Evolutionary conservation across 768 basidiomycete genomes (phyloP).

Genomic region (Tricholoma furcatifolium): DNA sequence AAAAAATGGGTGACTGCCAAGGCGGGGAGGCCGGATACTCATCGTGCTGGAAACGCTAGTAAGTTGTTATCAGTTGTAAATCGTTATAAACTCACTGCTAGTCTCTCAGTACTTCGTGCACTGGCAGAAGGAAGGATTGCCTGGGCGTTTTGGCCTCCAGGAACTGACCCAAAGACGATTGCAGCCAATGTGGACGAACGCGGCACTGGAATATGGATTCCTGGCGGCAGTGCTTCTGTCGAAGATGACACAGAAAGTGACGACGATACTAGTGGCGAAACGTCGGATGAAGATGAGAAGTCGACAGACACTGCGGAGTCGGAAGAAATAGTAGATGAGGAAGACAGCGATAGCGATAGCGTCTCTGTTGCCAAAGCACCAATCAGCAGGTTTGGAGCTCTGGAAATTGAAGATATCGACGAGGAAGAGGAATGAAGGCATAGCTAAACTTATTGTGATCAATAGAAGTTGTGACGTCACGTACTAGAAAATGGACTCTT

Average conservation of each 20-base stretch:
- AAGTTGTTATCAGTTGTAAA: constrained; percentile 30
- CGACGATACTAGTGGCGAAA: constrained; percentile 30
- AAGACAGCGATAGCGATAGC: constrained; percentile 17
- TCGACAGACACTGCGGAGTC: constrained; percentile 18
- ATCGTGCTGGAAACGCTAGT: constrained; percentile 90
- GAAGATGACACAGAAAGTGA: constrained; percentile 33
- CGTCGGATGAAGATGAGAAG: constrained; percentile 26
- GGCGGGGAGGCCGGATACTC: constrained; percentile 84
- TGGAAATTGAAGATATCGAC: constrained; percentile 32
- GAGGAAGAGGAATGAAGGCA: constrained; percentile 28
- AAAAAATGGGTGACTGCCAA: constrained; percentile 91
- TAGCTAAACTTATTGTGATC: constrained; percentile 8
- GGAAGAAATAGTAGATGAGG: constrained; percentile 21
- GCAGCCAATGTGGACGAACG: constrained; percentile 22
- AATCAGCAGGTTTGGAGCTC: constrained; percentile 40
- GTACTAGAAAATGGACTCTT: background rate
- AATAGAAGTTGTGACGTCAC: too few relatives aligned
- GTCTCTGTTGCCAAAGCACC: constrained; percentile 25
- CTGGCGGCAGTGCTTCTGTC: constrained; percentile 25
- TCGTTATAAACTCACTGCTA: background rate
- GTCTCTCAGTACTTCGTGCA: constrained; percentile 65
- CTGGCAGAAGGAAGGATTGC: constrained; percentile 77
- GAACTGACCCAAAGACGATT: constrained; percentile 26
- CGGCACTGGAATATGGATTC: constrained; percentile 60
- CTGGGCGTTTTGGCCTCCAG: constrained; percentile 89